phyloP scores from a whole-genome alignment of 345 rosid genomes.

The Lepidium sativum region DNA sequence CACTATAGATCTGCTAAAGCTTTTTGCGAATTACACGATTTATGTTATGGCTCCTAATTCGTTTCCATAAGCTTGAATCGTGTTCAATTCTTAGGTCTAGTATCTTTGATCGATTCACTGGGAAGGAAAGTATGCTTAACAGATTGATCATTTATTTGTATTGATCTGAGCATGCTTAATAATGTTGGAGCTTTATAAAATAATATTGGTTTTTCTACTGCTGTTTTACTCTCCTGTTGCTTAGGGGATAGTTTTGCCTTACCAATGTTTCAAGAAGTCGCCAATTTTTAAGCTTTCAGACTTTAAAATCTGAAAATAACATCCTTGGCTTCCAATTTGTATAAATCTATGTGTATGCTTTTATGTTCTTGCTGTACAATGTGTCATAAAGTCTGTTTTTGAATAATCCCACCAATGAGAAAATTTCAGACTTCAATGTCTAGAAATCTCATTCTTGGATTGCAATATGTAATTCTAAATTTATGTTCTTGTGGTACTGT shows the following conservation, averaged over 20 bases:
- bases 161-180: not conserved
- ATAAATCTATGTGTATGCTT: not conserved
- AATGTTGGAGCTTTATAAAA: not conserved
- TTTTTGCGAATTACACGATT: not conserved
- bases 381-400: not conserved
- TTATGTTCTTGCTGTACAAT: not conserved
- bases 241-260: not conserved
- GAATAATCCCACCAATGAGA: not conserved
- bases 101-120: not conserved
- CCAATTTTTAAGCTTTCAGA: not conserved
- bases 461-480: not conserved
- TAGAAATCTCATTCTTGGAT: not conserved
- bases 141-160: not conserved
- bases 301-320: not conserved
- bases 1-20: slow-evolving; percentile 12
- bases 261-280: not conserved
- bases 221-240: not conserved
- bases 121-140: not conserved
- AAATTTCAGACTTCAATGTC: not conserved
- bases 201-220: not conserved
- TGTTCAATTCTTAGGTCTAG: not conserved
- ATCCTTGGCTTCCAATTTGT: not conserved
- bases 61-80: not conserved
- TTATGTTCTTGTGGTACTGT: not conserved
- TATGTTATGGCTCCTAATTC: not conserved